phyloP scores from a whole-genome alignment of 176 grass and related monocot species.

The Aechmea fasciata region DNA sequence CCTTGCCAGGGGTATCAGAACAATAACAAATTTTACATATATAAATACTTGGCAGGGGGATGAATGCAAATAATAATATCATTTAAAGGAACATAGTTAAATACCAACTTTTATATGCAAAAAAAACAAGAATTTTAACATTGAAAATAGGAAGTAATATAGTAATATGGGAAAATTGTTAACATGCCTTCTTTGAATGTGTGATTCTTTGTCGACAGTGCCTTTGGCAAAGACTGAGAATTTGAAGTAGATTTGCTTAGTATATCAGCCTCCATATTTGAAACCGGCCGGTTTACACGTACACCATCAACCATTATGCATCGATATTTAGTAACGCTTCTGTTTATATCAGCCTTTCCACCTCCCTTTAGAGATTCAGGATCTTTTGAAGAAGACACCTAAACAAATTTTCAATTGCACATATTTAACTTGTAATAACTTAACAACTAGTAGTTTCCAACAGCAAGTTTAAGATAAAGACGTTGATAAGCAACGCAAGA shows the following conservation, averaged over 20 bases:
- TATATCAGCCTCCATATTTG: conserved; percentile 89
- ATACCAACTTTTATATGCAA: too few species aligned
- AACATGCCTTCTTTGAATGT: conserved; percentile 88
- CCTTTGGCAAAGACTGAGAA: conserved; percentile 74
- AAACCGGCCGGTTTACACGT: conserved; percentile 60
- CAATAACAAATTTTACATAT: too few species aligned
- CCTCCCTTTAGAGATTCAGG: conserved; percentile 62
- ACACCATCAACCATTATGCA: conserved; percentile 44
- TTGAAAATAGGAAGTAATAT: too few species aligned
- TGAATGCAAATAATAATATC: too few species aligned
- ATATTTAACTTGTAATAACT: background rate
- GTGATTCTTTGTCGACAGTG: conserved; percentile 83
- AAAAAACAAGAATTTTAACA: too few species aligned
- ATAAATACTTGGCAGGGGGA: too few species aligned
- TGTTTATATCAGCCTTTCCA: conserved; percentile 38
- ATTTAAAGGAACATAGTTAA: too few species aligned
- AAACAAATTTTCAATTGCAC: background rate
- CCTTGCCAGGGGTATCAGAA: too few species aligned
- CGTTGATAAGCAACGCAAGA: too few species aligned
- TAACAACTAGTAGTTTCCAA: too few species aligned
- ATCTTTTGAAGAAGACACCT: conserved; percentile 62
- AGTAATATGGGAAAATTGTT: too few species aligned
- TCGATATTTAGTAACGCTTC: conserved; percentile 54
- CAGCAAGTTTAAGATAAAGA: too few species aligned
- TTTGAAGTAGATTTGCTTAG: conserved; percentile 66